These are phyloP conservation scores for Alternaria viburni DNA, from an alignment of 2,329 filamentous ascomycete genomes.

Conservation along the genomic window DNA sequence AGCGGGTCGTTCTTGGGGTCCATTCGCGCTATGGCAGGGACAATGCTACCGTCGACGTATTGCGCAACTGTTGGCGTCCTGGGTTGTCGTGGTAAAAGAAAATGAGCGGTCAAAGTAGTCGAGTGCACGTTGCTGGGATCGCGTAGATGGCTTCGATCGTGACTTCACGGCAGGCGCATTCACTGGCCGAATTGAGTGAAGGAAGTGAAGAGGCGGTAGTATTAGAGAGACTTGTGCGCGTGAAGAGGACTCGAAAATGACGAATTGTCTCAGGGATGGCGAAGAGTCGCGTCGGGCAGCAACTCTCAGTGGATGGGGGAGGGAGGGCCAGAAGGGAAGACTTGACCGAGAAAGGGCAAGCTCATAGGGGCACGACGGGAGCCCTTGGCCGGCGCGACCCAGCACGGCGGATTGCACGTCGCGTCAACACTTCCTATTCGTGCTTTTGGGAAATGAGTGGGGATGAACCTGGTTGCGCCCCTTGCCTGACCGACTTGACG, in stretches of 20 bases:
- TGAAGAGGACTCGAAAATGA: not conserved
- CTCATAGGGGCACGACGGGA: slow-evolving; percentile 19
- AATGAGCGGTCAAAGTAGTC: slow-evolving; percentile 24
- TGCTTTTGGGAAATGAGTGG: not conserved
- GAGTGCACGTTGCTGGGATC: slow-evolving; percentile 32
- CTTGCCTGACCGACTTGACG: not conserved
- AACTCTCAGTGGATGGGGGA: slow-evolving; percentile 1
- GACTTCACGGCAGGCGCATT: not conserved
- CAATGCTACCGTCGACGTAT: not conserved
- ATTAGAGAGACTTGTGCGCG: not conserved
- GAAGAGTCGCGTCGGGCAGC: slow-evolving; percentile 19
- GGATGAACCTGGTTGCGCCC: slow-evolving; percentile 1
- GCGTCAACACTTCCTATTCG: slow-evolving; percentile 17
- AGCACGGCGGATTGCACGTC: slow-evolving; percentile 15
- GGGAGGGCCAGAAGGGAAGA: slow-evolving; percentile 1
- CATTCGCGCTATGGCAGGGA: slow-evolving; percentile 32
- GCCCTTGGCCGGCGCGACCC: slow-evolving; percentile 15
- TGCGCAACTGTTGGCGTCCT: not conserved
- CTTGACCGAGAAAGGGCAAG: slow-evolving; percentile 21
- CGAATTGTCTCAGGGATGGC: slow-evolving; percentile 11
- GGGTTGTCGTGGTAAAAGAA: slow-evolving; percentile 13
- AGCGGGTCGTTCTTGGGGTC: slow-evolving; percentile 45
- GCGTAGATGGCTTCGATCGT: not conserved
- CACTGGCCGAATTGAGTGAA: not conserved
- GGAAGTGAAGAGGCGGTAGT: not conserved